Conservation (phyloP, 1,139 yeast species). For the Hemisphaericaspora subhashii region DNA sequence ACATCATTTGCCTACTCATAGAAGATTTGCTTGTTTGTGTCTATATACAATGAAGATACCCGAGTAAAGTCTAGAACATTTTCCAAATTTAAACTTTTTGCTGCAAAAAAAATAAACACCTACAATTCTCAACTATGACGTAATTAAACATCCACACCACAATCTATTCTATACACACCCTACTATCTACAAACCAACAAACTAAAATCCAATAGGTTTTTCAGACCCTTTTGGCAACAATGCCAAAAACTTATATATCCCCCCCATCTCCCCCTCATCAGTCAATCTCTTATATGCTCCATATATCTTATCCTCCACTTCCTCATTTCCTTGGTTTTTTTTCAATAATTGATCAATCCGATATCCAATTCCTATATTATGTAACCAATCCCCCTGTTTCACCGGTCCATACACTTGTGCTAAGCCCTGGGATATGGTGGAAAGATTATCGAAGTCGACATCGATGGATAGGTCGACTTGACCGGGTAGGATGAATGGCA, state of each 20-base stretch:
- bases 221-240: constrained; percentile 50
- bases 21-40: too few species aligned
- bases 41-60: too few species aligned
- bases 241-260: constrained; percentile 70
- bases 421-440: constrained; percentile 23
- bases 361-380: constrained; percentile 72
- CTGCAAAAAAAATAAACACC: too few species aligned
- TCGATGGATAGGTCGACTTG: constrained; percentile 81
- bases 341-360: constrained; percentile 58
- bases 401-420: constrained; percentile 56
- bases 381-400: constrained; percentile 81
- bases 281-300: constrained; percentile 65
- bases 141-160: not conserved
- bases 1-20: too few species aligned
- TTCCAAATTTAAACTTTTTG: too few species aligned
- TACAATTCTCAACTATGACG: too few species aligned
- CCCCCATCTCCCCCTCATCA: constrained; percentile 72
- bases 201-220: constrained; percentile 40
- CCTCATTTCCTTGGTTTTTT: constrained; percentile 27
- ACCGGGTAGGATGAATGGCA: constrained; percentile 78
- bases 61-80: too few species aligned
- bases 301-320: constrained; percentile 47
- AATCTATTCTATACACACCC: not conserved
- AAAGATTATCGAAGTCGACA: constrained; percentile 71
- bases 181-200: constrained; percentile 5